Evolutionary conservation across 2,329 filamentous ascomycete genomes (phyloP), one percentile per base, ranked within the genome.

Genomic region (Colletotrichum zoysiae): DNA sequence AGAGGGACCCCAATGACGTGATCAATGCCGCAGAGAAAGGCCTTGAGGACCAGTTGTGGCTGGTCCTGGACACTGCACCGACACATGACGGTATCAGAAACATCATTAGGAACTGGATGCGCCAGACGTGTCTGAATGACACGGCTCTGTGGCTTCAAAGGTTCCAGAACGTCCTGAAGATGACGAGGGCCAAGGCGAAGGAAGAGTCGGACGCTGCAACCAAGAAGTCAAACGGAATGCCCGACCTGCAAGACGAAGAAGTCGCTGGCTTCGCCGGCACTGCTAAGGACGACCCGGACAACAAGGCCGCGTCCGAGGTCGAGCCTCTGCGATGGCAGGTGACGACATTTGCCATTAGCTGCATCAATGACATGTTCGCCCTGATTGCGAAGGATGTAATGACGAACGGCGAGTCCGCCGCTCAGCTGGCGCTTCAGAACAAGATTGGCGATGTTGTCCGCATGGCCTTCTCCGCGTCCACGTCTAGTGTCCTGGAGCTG

Each of bases 391-490:
- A 95, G 80, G 93, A 96, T 67, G 90, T 94, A 33, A 87, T 93
- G 26, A 89, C 92, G 40, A 92, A 95, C 72, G 93, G 93, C 44
- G 92, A 95, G 48, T 95, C 95, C 7, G 86, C 88, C 3, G 93
- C 95, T 5, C 93, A 97, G 78, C 82, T 88, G 57, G 93, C 92
- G 5, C 84, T 99, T 35, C 95, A 99, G 80, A 88, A 89, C 72
- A 92, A 90, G 77, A 90, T 99, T 67, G 95, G 94, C 3, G 96
- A 99, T 80, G 93, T 99, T 33, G 94, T 99, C 70, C 91, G 95
- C 62, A 97, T 98, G 87, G 95, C 96, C 0, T 99, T 99, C 81
- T 98, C 96, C 14, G 96, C 96, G 0, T 98, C 95, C 1, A 99
- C 96, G 0, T 95, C 95, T 2, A 94, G 93, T 75, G 95, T 99